phyloP scores from a whole-genome alignment of 768 basidiomycete genomes.

The Tulasnella sp. region DNA sequence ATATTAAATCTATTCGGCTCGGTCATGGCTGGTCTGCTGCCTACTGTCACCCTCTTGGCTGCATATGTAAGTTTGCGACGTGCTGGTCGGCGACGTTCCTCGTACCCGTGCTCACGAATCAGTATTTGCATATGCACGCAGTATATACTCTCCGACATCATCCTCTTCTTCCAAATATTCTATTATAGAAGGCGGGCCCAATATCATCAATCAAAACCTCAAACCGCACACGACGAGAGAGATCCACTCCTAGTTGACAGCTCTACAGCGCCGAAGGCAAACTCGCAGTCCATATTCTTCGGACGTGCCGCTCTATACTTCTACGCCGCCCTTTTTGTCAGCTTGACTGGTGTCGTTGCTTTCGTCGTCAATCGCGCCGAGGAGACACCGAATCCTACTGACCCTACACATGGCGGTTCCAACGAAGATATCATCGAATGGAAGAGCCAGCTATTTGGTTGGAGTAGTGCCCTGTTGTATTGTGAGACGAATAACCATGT shows the following conservation, averaged over 20 bases:
- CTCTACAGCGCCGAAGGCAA: too few species aligned
- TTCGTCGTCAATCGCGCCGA: constrained; percentile 19
- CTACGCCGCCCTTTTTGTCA: constrained; percentile 49
- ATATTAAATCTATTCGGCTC: constrained; percentile 65
- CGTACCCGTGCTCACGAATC: background rate
- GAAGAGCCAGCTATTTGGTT: constrained; percentile 69
- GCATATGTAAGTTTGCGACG: constrained; percentile 57
- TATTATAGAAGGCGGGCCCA: constrained; percentile 50
- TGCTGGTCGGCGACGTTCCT: constrained; percentile 40
- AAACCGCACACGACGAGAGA: too few species aligned
- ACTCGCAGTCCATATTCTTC: background rate
- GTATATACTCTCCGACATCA: constrained; percentile 81
- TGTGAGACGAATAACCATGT: constrained; percentile 37
- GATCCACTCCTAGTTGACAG: too few species aligned
- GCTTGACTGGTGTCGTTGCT: constrained; percentile 57
- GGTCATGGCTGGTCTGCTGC: constrained; percentile 58
- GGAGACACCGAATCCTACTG: too few species aligned
- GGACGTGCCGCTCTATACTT: constrained; percentile 29
- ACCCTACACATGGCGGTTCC: background rate
- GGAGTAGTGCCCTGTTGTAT: constrained; percentile 74
- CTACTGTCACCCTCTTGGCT: constrained; percentile 82
- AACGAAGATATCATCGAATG: constrained; percentile 28
- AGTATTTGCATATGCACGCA: constrained; percentile 25
- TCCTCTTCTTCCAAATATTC: constrained; percentile 75
- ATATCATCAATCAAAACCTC: too few species aligned